Percentiles rank a stretch among this genome's conserved stretches.
Conservation (phyloP, 108 stramenopile species). For the Poteriospumella lacustris region DNA sequence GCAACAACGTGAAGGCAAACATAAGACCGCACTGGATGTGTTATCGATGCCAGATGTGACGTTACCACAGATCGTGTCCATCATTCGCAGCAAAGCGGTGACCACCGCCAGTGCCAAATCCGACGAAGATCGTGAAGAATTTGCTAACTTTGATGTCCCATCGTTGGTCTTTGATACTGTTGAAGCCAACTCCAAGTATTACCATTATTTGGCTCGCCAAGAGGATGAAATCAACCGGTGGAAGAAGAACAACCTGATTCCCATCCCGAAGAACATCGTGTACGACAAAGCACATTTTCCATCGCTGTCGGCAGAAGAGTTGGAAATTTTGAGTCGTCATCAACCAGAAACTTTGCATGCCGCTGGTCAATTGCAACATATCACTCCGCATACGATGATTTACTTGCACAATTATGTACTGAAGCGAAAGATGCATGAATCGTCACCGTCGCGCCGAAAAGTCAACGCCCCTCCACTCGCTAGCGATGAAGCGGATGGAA, state of each 20-base stretch:
- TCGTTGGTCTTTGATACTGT: slow-evolving; percentile 62
- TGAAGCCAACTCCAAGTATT: slow-evolving; percentile 83
- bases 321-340: slow-evolving; percentile 48
- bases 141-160: background rate
- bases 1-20: slow-evolving; percentile 38
- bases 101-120: background rate
- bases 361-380: slow-evolving; percentile 26
- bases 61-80: slow-evolving; percentile 65
- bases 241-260: slow-evolving; percentile 71
- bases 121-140: background rate
- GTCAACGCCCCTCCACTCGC: no score
- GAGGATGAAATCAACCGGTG: slow-evolving; percentile 87
- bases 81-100: slow-evolving; percentile 48
- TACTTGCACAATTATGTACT: slow-evolving; percentile 86
- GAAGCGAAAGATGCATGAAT: no score
- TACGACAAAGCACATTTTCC: slow-evolving; percentile 73
- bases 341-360: slow-evolving; percentile 53
- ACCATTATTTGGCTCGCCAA: slow-evolving; percentile 72
- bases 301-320: slow-evolving; percentile 79
- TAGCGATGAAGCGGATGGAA: no score
- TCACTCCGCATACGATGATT: slow-evolving; percentile 80
- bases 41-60: slow-evolving; percentile 76
- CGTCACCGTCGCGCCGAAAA: no score
- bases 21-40: slow-evolving; percentile 79
- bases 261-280: slow-evolving; percentile 76